Conservation (phyloP, 306 rosid species). For the Lathyrus sativus region DNA sequence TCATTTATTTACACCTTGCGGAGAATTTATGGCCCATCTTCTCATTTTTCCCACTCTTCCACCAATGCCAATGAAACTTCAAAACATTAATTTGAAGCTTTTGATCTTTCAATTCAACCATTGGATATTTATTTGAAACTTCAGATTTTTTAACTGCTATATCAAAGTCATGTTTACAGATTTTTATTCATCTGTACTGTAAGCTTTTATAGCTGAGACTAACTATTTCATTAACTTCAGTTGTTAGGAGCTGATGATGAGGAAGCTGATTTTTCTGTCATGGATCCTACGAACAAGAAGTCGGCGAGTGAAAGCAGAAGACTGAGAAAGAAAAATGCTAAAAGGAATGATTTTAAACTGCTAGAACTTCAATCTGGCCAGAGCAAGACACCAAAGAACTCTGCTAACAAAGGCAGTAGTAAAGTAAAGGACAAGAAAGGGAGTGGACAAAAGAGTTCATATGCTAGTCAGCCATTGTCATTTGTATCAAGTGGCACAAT, state of each 20-base stretch:
- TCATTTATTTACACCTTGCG: slow-evolving; percentile 33
- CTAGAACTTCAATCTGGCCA: slow-evolving; percentile 41
- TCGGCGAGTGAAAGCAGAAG: slow-evolving; percentile 45
- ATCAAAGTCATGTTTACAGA: slow-evolving; percentile 9
- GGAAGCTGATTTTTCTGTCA: slow-evolving; percentile 69
- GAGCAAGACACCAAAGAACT: slow-evolving; percentile 45
- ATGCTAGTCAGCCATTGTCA: slow-evolving; percentile 72
- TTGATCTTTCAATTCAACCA: slow-evolving; percentile 16
- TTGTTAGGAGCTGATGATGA: slow-evolving; percentile 63
- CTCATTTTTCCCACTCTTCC: not conserved
- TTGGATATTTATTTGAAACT: slow-evolving; percentile 10
- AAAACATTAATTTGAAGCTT: slow-evolving; percentile 11
- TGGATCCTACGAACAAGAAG: slow-evolving; percentile 47
- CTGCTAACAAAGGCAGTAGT: slow-evolving; percentile 47
- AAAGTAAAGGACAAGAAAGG: slow-evolving; percentile 53
- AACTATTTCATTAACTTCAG: slow-evolving; percentile 46
- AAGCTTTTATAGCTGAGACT: slow-evolving; percentile 29
- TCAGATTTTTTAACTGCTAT: not conserved
- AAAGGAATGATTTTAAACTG: slow-evolving; percentile 41
- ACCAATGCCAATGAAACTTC: not conserved
- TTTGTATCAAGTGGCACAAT: slow-evolving; percentile 74
- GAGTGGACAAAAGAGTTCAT: slow-evolving; percentile 53
- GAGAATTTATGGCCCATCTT: slow-evolving; percentile 7
- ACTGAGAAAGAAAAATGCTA: slow-evolving; percentile 49
- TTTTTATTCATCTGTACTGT: slow-evolving; percentile 2